These are phyloP conservation scores for Monosporascus ibericus DNA, from an alignment of 2,329 filamentous ascomycete genomes.

Conservation along the genomic window DNA sequence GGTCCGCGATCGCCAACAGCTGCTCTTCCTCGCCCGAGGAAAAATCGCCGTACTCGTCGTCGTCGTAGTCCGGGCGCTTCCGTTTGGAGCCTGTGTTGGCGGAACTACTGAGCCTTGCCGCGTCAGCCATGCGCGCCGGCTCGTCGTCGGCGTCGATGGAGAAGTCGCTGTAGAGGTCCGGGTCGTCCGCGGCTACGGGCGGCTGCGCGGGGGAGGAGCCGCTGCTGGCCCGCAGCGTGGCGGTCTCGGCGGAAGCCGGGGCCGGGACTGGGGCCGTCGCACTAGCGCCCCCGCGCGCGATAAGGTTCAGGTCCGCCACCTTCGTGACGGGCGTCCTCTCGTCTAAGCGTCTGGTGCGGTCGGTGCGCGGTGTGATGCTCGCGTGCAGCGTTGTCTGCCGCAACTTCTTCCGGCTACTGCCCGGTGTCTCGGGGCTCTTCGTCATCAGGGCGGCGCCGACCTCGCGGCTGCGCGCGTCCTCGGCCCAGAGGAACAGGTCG, in stretches of 20 bases:
- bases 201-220: not conserved
- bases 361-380: slow-evolving; percentile 17
- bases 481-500: slow-evolving; percentile 52
- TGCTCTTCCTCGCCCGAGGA: slow-evolving; percentile 22
- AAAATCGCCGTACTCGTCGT: slow-evolving; percentile 20
- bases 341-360: slow-evolving; percentile 7
- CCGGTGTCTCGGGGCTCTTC: slow-evolving; percentile 1
- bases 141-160: slow-evolving; percentile 9
- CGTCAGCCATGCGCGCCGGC: not conserved
- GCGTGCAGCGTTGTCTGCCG: slow-evolving; percentile 23
- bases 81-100: slow-evolving; percentile 14
- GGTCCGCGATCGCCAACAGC: slow-evolving; percentile 15
- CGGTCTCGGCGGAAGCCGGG: slow-evolving; percentile 5
- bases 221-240: slow-evolving; percentile 8
- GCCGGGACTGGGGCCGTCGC: not conserved
- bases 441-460: slow-evolving; percentile 34
- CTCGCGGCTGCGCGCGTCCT: slow-evolving; percentile 44
- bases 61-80: slow-evolving; percentile 17
- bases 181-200: slow-evolving; percentile 4
- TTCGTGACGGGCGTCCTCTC: slow-evolving; percentile 13
- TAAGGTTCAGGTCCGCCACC: slow-evolving; percentile 7
- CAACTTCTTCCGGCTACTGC: slow-evolving; percentile 8
- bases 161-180: slow-evolving; percentile 1
- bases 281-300: not conserved
- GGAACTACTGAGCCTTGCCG: slow-evolving; percentile 1